A percentile compares a stretch with the other conserved stretches of the same genome.
Conservation (phyloP, 1,139 yeast species). For the Hansenula lynferdii region DNA sequence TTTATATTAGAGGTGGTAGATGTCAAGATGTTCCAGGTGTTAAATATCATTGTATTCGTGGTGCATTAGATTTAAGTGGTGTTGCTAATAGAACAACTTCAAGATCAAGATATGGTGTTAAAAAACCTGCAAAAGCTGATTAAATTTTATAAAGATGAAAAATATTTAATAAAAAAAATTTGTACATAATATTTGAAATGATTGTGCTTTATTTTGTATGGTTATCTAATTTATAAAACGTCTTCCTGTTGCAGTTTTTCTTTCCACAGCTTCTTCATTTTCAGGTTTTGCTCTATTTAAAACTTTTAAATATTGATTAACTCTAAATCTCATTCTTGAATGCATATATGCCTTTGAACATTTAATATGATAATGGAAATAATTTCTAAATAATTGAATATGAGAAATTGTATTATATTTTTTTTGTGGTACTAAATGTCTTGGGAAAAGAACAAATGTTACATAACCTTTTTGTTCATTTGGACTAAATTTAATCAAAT, state of each 20-base stretch:
- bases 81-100: constrained; percentile 91
- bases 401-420: constrained; percentile 84
- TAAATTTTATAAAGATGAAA: constrained; percentile 1
- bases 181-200: no score
- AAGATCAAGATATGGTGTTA: constrained; percentile 91
- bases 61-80: constrained; percentile 90
- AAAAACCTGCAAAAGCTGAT: constrained; percentile 63
- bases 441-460: constrained; percentile 68
- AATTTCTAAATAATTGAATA: constrained; percentile 88
- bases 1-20: constrained; percentile 94
- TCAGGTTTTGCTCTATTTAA: constrained; percentile 97
- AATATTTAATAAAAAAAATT: no score
- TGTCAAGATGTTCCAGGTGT: constrained; percentile 99
- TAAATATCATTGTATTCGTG: constrained; percentile 90
- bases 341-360: constrained; percentile 98
- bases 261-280: constrained; percentile 64
- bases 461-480: constrained; percentile 65
- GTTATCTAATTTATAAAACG: no score
- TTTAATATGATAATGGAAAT: constrained; percentile 97
- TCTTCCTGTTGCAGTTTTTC: constrained; percentile 83
- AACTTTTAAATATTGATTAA: constrained; percentile 88
- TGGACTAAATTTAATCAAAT: constrained; percentile 30
- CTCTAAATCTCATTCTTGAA: constrained; percentile 96
- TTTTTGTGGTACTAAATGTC: constrained; percentile 59
- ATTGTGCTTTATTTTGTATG: no score